phyloP scores from a whole-genome alignment of 305 asterid genomes.

The Euphrasia arctica region DNA sequence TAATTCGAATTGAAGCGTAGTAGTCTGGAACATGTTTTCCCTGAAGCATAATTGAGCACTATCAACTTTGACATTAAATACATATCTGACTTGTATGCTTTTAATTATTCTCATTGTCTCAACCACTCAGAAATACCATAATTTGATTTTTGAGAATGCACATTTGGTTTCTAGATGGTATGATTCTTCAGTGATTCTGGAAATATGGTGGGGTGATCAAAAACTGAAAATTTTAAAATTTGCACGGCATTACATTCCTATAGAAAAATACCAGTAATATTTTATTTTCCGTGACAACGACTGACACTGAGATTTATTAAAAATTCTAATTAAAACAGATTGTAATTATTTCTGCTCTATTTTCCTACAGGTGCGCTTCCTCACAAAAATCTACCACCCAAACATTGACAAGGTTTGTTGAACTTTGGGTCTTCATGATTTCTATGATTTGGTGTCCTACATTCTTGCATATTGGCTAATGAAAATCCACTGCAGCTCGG shows the following conservation, averaged over 20 bases:
- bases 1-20: not conserved
- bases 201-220: not conserved
- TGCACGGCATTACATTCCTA: not conserved
- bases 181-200: not conserved
- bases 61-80: not conserved
- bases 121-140: not conserved
- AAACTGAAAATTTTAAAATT: not conserved
- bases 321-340: not conserved
- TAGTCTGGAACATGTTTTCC: not conserved
- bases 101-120: not conserved
- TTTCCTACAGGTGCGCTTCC: slow-evolving; percentile 70
- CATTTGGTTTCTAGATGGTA: not conserved
- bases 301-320: slow-evolving; percentile 4
- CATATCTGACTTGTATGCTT: not conserved
- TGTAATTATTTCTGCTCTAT: slow-evolving; percentile 6
- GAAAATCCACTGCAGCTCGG: slow-evolving; percentile 49
- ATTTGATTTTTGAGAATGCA: not conserved
- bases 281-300: not conserved
- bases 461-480: slow-evolving; percentile 19
- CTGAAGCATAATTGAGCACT: not conserved
- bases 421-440: slow-evolving; percentile 8
- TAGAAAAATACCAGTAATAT: not conserved
- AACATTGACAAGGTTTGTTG: slow-evolving; percentile 78
- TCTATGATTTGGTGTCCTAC: slow-evolving; percentile 6
- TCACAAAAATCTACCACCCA: slow-evolving; percentile 87